phyloP scores from a whole-genome alignment of 495 filamentous ascomycete species.

The Penicillium daleae region DNA sequence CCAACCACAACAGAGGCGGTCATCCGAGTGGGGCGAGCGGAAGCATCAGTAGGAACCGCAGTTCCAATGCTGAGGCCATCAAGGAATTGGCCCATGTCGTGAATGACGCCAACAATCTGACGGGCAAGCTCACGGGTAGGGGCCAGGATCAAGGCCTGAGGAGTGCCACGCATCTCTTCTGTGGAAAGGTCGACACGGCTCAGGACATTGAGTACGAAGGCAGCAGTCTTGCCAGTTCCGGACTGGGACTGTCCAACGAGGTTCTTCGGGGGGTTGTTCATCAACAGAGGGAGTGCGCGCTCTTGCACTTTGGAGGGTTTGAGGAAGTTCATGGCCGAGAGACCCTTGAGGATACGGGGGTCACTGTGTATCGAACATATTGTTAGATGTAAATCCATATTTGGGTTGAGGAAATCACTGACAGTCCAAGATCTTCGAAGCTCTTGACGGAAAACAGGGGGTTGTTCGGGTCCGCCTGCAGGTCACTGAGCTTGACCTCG shows the following conservation, averaged over 20 bases:
- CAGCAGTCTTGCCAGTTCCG: slow-evolving; percentile 97
- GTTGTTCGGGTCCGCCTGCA: slow-evolving; percentile 83
- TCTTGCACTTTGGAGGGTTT: slow-evolving; percentile 98
- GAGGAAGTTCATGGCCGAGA: slow-evolving; percentile 82
- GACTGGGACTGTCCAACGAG: slow-evolving; percentile 98
- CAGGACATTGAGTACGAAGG: slow-evolving; percentile 90
- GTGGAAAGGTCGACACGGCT: slow-evolving; percentile 74
- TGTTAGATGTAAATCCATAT: background rate
- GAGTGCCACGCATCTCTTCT: slow-evolving; percentile 53
- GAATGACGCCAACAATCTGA: slow-evolving; percentile 85
- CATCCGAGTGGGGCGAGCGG: slow-evolving; percentile 61
- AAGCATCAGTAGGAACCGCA: slow-evolving; percentile 76
- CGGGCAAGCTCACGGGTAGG: slow-evolving; percentile 94
- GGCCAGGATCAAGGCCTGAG: slow-evolving; percentile 88
- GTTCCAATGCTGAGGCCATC: slow-evolving; percentile 69
- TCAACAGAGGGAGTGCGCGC: slow-evolving; percentile 83
- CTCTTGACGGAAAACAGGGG: slow-evolving; percentile 82
- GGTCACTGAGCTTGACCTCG: slow-evolving; percentile 86
- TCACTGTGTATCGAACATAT: slow-evolving; percentile 36
- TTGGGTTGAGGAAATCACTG: slow-evolving; percentile 39
- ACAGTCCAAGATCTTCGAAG: slow-evolving; percentile 89
- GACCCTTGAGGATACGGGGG: slow-evolving; percentile 59
- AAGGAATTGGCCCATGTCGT: slow-evolving; percentile 81
- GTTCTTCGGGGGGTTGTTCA: slow-evolving; percentile 80
- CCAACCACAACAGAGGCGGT: slow-evolving; percentile 81